A percentile compares a stretch with the other conserved stretches of the same genome.
Evolutionary conservation across 192 early-diverging fungal genomes (phyloP).

Genomic region (Podochytrium sp.): DNA sequence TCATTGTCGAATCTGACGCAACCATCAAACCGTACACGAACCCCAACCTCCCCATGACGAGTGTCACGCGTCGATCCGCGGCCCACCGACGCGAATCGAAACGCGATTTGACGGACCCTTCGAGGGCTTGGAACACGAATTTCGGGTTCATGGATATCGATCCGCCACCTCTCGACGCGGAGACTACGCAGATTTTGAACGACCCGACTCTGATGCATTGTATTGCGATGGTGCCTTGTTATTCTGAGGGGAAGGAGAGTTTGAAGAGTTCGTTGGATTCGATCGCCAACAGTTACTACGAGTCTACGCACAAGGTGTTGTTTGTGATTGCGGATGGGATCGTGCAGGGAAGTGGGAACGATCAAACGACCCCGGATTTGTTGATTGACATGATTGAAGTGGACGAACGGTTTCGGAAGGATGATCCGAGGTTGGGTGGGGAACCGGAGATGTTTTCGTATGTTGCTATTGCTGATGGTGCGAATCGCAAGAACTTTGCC

Average conservation of each 20-base stretch:
- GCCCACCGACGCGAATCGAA: conserved; percentile 21
- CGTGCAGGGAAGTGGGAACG: conserved; percentile 72
- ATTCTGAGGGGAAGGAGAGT: conserved; percentile 83
- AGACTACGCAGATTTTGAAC: conserved; percentile 41
- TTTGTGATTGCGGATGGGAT: conserved; percentile 89
- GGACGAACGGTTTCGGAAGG: conserved; percentile 49
- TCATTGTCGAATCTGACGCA: not conserved
- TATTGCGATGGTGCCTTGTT: conserved; percentile 85
- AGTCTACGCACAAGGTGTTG: conserved; percentile 85
- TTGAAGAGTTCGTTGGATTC: conserved; percentile 82
- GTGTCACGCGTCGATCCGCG: conserved; percentile 8
- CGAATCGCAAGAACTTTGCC: conserved; percentile 92
- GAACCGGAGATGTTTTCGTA: conserved; percentile 49
- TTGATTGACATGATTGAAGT: conserved; percentile 75
- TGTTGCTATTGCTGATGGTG: conserved; percentile 88
- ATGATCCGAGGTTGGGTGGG: conserved; percentile 47
- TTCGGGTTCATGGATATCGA: conserved; percentile 45
- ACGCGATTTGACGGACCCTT: conserved; percentile 43
- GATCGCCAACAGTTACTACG: conserved; percentile 82
- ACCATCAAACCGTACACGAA: not conserved
- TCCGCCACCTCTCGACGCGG: conserved; percentile 34
- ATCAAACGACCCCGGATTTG: conserved; percentile 83
- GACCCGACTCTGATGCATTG: conserved; percentile 52
- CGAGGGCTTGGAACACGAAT: conserved; percentile 22
- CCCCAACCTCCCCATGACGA: not conserved